Base-by-base conservation (phyloP, 129 eudicot genomes). In the Solidago caesia region DNA sequence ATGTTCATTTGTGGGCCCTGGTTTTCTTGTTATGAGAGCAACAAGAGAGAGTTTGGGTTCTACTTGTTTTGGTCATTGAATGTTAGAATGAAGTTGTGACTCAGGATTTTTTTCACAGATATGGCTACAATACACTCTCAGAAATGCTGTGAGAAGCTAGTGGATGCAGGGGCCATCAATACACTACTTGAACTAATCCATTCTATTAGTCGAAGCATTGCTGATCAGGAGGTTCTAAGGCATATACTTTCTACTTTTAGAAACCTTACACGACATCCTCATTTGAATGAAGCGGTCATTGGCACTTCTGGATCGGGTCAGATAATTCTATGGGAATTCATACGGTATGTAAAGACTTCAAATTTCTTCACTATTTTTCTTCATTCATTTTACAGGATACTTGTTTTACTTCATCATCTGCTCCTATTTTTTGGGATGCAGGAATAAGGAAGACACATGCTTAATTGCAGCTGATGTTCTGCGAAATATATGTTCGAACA, bases 121-220 rank as follows among this genome's bases (percentile, higher is more conserved):
- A 79, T 81, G 85, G 97, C 97, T n/a, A 94, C 98, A 13, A 78
- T 75, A 82, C 85, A 83, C 70, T 94, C 98, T 47, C 86, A 87
- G 51, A 94, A 78, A 56, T 94, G 98, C 16, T 94, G 98, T 61
- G 96, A 94, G 76, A 84, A 85, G 75, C 98, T 94, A 60, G 98
- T 94, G 29, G 91, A 68, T 62, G 97, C 89, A 12, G 93, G 98
- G 55, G 98, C 97, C 55, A 75, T 94, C 11, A 79, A 78, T 73
- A 88, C 87, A 5, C 75, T 94, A 51, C 86, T 94, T 64, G 79
- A 70, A 79, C 83, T 88, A 44, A 78, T 94, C 15, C 72, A 85
- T 39, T 85, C 93, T 14, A 89, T 94, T 51, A 94, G 96, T 81
- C 83, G 97, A 66, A 94, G 98, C 80, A 90, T 94, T 77, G 96